A percentile compares a stretch with the other conserved stretches of the same genome.
Evolutionary conservation across 805 yeast genomes (phyloP).

Genomic region (Lipomyces kockii): DNA sequence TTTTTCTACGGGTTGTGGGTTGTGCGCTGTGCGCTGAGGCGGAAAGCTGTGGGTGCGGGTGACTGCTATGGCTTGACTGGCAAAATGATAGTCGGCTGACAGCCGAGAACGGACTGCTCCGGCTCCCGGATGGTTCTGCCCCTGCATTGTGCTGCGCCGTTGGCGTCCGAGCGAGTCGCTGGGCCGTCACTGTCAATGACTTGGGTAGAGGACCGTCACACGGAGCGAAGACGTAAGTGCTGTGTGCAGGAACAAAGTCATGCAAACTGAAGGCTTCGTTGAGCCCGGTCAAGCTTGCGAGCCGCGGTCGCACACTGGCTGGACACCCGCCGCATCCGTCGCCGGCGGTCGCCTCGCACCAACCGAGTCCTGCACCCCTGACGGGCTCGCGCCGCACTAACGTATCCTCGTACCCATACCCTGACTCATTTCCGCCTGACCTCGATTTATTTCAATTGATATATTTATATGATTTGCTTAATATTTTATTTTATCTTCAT

Average conservation of each 20-base stretch:
- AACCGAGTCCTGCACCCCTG: constrained; percentile 18
- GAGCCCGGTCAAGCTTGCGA: no score
- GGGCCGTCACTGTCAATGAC: no score
- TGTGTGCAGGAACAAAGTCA: not conserved
- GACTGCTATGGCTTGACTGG: no score
- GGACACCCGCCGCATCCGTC: constrained; percentile 24
- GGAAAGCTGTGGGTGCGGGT: no score
- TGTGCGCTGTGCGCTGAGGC: no score
- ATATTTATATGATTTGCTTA: not conserved
- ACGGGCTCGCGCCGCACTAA: constrained; percentile 17
- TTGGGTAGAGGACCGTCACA: no score
- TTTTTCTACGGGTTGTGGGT: not conserved
- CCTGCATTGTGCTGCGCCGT: no score
- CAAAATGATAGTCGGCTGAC: no score
- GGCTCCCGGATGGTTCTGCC: no score
- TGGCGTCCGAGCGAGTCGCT: no score
- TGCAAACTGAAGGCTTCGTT: not conserved
- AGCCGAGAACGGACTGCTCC: no score
- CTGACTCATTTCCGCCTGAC: not conserved
- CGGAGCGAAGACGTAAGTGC: no score
- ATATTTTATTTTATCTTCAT: not conserved
- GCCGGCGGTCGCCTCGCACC: constrained; percentile 15
- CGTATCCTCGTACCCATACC: not conserved
- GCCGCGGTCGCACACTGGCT: not conserved
- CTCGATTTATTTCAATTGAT: not conserved